Evolutionary conservation across 805 yeast species (phyloP), one percentile per base, ranked within the genome.

Genomic region (Clavispora santaluciae): DNA sequence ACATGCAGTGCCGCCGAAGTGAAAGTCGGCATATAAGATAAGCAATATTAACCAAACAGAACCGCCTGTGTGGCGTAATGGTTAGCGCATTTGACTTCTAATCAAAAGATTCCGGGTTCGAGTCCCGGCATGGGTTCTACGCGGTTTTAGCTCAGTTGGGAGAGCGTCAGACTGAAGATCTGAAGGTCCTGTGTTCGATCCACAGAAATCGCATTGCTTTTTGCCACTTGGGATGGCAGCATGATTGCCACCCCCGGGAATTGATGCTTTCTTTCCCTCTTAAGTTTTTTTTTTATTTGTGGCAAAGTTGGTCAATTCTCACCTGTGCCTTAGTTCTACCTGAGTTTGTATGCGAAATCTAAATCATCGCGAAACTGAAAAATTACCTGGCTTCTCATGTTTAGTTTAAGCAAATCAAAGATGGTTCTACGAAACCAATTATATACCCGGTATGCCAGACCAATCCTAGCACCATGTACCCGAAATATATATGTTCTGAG

Each of bases 141-240:
- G 51, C 54, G 54, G 54, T 38, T 48, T 50, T 50, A 46, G 51
- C 52, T 48, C 52, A 48, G 54, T 50, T 36, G 55, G 55, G 53
- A 50, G 55, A 50, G 55, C 53, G 55, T 47, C 53, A 50, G 55
- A 50, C 55, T 50, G 55, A 50, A 50, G 53, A 50, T 49, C 55
- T 50, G 53, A 44, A 50, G 55, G 55, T 50, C 55, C 55, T 50
- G 53, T 50, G 55, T 50, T 49, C 55, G 53, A 50, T 50, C 55
- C 55, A 50, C 55, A 50, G 55, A 50, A 49, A 51, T 51, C 53
- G 55, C 55, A 51, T 28, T 21, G 6, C 22, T 31, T 31, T 31
- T 29, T 29, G 24, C n/a, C n/a, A n/a, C n/a, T n/a, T n/a, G n/a
- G n/a, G n/a, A n/a, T n/a, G n/a, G n/a, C n/a, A n/a, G n/a, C n/a